phyloP scores from a whole-genome alignment of 192 early-diverging fungal genomes.

The Kickxella alabastrina region DNA sequence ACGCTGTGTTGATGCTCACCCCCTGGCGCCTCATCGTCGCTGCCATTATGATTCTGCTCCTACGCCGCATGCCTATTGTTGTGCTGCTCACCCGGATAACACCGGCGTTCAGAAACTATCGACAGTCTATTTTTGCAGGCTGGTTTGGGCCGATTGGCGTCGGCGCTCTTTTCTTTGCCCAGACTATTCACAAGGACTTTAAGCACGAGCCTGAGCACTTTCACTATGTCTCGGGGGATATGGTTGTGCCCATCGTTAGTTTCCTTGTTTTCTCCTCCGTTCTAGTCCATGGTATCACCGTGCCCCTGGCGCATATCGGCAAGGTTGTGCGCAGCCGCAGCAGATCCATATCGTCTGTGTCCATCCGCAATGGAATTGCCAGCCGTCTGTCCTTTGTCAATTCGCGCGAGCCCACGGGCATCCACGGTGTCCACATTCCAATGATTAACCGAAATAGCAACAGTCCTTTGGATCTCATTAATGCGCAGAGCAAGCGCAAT shows the following conservation, averaged over 20 bases:
- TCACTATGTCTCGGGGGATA: constrained; percentile 31
- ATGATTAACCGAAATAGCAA: constrained; percentile 16
- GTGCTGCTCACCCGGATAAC: constrained; percentile 61
- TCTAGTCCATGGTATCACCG: constrained; percentile 78
- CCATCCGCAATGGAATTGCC: constrained; percentile 33
- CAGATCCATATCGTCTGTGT: constrained; percentile 42
- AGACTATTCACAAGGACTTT: constrained; percentile 48
- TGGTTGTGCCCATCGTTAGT: constrained; percentile 59
- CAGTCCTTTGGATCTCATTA: constrained; percentile 1
- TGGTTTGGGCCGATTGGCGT: constrained; percentile 94
- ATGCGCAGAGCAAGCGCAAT: constrained; percentile 7
- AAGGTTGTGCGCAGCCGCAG: constrained; percentile 51
- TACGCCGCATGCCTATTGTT: constrained; percentile 74
- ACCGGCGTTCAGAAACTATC: constrained; percentile 67
- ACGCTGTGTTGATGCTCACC: constrained; percentile 53
- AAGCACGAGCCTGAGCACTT: constrained; percentile 38
- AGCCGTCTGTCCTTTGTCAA: constrained; percentile 47
- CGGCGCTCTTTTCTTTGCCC: constrained; percentile 60
- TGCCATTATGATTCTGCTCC: constrained; percentile 64
- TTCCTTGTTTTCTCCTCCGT: constrained; percentile 85
- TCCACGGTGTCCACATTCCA: constrained; percentile 34
- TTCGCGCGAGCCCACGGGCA: constrained; percentile 33
- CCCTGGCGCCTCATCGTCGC: constrained; percentile 71
- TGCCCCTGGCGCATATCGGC: constrained; percentile 70
- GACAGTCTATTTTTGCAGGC: constrained; percentile 77